Base-by-base conservation (phyloP, 495 filamentous ascomycete genomes). In the Chaetomium tenue region DNA sequence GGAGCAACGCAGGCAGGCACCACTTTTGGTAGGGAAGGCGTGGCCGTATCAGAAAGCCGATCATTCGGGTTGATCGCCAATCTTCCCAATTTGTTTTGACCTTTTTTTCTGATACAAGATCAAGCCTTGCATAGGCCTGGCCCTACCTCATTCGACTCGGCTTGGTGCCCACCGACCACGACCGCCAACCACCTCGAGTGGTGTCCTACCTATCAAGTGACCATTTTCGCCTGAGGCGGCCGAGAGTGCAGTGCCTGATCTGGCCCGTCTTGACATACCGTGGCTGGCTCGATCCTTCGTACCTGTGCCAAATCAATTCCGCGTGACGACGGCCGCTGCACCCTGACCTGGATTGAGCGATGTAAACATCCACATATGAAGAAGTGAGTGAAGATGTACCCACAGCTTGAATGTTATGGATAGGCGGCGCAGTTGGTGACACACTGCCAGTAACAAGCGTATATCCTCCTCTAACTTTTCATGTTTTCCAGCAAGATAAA, bases 61-160 rank as follows among this genome's bases (percentile, higher is more conserved):
- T 74, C 67, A 58, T 68, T 60, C 69, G 61, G 70, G 65, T 68
- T 67, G 71, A 72, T 74, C 70, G 59, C 66, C 69, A 70, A 67
- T 66, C 61, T 65, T 66, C 65, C 63, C 16, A 23, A 40, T 40
- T 33, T 40, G 54, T 40, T 56, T 56, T 28, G n/a, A 40, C 55
- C 37, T 62, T 63, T 65, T 60, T 60, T 60, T 64, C 63, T 67
- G 67, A 69, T 72, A 66, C 70, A 74, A 70, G 67, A 72, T 72
- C 73, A 70, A 74, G 68, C 68, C 72, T 70, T 74, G 73, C 73
- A 72, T 75, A 66, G 54, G 56, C 70, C 71, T 72, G 70, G 68
- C 66, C 55, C 59, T 65, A 63, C 60, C 48, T 23, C 23, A 26
- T 63, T 65, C 66, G 63, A 66, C 62, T 66, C 54, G 42, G 23